A percentile compares a stretch with the other conserved stretches of the same genome.
Conservation (phyloP, 1,139 yeast genomes). For the Yamadazyma conglobata region DNA sequence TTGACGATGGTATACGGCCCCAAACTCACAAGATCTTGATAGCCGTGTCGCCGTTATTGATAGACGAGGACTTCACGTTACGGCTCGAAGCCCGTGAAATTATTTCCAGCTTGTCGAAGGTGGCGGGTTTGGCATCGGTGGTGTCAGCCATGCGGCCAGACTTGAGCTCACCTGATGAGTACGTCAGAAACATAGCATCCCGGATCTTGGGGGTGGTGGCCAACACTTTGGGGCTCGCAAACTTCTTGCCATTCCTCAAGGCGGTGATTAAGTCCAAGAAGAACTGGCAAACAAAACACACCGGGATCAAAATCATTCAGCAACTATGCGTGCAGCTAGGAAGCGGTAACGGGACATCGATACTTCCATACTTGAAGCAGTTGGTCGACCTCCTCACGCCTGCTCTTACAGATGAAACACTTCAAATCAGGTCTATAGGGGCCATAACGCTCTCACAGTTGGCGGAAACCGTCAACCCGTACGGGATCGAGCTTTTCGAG, state of each 20-base stretch:
- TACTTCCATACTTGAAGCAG: conserved; percentile 69
- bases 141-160: conserved; percentile 77
- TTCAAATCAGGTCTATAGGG: conserved; percentile 63
- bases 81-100: conserved; percentile 80
- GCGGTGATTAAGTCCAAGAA: conserved; percentile 81
- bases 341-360: conserved; percentile 50
- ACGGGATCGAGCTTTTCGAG: conserved; percentile 88
- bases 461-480: conserved; percentile 86
- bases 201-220: conserved; percentile 85
- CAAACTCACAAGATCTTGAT: conserved; percentile 68
- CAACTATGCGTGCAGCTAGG: conserved; percentile 72
- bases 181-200: conserved; percentile 73
- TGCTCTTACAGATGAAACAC: conserved; percentile 67
- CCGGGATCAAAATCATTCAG: conserved; percentile 77
- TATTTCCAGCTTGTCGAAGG: conserved; percentile 67
- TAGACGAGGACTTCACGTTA: conserved; percentile 74
- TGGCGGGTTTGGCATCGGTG: conserved; percentile 81
- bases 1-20: conserved; percentile 68
- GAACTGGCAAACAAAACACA: conserved; percentile 83
- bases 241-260: conserved; percentile 70
- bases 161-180: conserved; percentile 79
- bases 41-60: conserved; percentile 74
- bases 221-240: conserved; percentile 68
- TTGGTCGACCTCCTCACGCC: conserved; percentile 60
- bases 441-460: conserved; percentile 71